Evolutionary conservation across 805 yeast genomes (phyloP), one percentile per base, ranked within the genome.

Genomic region (Scheffersomyces coipomensis): DNA sequence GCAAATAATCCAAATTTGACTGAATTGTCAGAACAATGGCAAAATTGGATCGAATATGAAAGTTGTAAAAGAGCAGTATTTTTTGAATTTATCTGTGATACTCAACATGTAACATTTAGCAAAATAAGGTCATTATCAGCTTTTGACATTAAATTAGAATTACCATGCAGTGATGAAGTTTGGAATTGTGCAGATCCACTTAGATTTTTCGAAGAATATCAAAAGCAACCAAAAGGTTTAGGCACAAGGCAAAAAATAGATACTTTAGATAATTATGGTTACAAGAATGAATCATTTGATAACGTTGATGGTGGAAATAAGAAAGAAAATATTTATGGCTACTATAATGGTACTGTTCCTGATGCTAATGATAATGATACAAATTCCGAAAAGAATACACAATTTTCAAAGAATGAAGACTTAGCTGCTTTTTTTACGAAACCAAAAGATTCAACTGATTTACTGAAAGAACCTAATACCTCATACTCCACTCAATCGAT

Each of bases 151-250:
- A 64, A 68, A 17, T 42, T 71, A 13, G 78, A 72, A 29, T 50
- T 73, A 25, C 78, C 78, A 2, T 71, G 65, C 27, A 52, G 72
- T 1, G 78, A 73, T 43, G 58, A 66, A 3, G 68, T 70, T 16
- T 73, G 78, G 78, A 43, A 54, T 22, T 68, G 75, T 7, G 19
- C 39, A 1, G 48, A 47, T 35, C 48, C 56, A 0, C 12, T 29
- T 8, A 25, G 35, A 2, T 66, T 66, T 34, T 42, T 51, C 19
- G 29, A 38, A 5, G 58, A 55, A 32, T 59, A 53, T 34, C 30
- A 39, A 25, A 49, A 46, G 19, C 62, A 59, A 31, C 70, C 67
- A 2, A 46, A 49, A 41, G 55, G 49, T 8, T 27, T 52, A 13
- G 29, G 29, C 8, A 6, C 9, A 13, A 24, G 27, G 13, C 27